Conservation (phyloP, 495 filamentous ascomycete genomes). For the Aspergillus nidulans region DNA sequence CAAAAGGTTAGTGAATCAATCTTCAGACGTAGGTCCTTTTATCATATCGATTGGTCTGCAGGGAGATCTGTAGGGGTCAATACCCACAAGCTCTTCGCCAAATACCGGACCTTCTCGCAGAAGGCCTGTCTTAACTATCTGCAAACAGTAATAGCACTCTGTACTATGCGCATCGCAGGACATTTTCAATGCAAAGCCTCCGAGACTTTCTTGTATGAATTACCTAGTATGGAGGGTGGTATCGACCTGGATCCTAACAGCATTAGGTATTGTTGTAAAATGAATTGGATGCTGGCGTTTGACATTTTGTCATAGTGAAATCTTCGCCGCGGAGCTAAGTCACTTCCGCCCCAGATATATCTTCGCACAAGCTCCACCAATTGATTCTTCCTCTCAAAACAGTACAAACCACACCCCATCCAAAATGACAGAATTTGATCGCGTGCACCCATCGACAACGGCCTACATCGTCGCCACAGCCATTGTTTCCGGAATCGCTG, state of each 20-base stretch:
- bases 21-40: too few species aligned
- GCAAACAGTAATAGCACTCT: too few species aligned
- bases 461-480: conserved; percentile 58
- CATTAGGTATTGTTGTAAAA: too few species aligned
- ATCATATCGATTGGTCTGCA: too few species aligned
- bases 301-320: background rate
- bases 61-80: too few species aligned
- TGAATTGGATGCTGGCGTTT: background rate
- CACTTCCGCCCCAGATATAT: background rate
- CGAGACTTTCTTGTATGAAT: background rate
- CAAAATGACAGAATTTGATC: conserved; percentile 42
- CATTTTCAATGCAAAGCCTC: background rate
- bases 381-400: background rate
- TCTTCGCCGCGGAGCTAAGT: background rate
- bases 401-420: background rate
- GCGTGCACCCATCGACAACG: conserved; percentile 41
- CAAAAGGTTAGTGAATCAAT: too few species aligned
- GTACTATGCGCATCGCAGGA: too few species aligned
- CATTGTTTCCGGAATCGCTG: conserved; percentile 59
- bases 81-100: too few species aligned
- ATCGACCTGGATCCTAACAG: too few species aligned
- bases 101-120: too few species aligned
- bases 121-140: background rate
- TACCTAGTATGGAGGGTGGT: background rate
- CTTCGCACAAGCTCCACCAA: background rate